These are phyloP conservation scores for Umbellularia californica DNA, from an alignment of 164 flowering plant genomes.

Conservation along the genomic window DNA sequence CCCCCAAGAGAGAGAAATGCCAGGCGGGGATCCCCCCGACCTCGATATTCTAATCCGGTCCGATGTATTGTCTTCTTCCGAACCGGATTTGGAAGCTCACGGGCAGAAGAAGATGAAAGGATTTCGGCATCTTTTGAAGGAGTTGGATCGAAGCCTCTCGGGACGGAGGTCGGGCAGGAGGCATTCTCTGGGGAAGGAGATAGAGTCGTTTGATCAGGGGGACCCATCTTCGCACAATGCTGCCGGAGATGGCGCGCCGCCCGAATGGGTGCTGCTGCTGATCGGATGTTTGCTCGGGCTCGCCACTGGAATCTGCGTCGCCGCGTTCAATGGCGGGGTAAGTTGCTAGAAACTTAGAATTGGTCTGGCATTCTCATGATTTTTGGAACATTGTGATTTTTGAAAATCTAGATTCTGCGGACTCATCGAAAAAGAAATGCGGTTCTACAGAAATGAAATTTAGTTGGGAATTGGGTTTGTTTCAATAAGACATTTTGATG, in stretches of 20 bases:
- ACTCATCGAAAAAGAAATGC: neutral
- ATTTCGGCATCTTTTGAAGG: constrained; percentile 35
- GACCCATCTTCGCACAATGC: constrained; percentile 27
- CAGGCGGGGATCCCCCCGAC: constrained; percentile 26
- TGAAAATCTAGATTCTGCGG: neutral
- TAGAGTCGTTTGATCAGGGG: constrained; percentile 3
- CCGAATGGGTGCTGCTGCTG: constrained; percentile 94
- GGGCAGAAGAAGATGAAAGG: constrained; percentile 17
- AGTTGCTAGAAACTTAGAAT: constrained; percentile 3
- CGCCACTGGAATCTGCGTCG: constrained; percentile 90
- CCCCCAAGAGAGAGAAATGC: constrained; percentile 10
- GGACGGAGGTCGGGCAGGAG: constrained; percentile 13
- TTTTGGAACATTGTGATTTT: neutral
- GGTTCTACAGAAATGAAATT: neutral
- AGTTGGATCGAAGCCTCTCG: constrained; percentile 39
- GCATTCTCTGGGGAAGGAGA: neutral
- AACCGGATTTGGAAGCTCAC: constrained; percentile 40
- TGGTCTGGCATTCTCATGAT: neutral
- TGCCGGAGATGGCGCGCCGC: constrained; percentile 75
- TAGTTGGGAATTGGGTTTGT: neutral
- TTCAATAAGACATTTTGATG: neutral
- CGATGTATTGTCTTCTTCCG: constrained; percentile 23
- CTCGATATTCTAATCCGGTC: constrained; percentile 23
- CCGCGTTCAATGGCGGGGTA: constrained; percentile 83
- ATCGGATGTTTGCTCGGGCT: constrained; percentile 95